A percentile compares a stretch with the other conserved stretches of the same genome.
Evolutionary conservation across 2,329 filamentous ascomycete genomes (phyloP).

Genomic region (Pseudogymnoascus sp.): DNA sequence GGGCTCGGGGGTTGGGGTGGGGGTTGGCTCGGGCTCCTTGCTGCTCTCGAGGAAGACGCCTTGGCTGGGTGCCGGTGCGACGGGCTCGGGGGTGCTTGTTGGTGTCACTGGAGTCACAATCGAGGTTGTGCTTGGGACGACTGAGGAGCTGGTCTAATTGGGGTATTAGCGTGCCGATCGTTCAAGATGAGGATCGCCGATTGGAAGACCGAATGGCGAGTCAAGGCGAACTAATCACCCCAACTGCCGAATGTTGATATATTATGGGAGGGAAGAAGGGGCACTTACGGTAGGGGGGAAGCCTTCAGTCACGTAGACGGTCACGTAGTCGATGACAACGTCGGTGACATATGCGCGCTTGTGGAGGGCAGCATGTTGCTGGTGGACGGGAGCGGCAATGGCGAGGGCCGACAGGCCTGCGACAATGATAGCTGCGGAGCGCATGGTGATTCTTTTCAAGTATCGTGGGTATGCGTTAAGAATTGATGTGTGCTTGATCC

Average conservation of each 20-base stretch:
- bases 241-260: neutral
- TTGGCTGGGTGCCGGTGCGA: conserved; percentile 1
- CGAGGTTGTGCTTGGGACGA: conserved; percentile 1
- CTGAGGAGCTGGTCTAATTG: conserved; percentile 8
- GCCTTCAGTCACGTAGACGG: conserved; percentile 33
- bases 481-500: neutral
- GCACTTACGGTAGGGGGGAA: conserved; percentile 10
- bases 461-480: neutral
- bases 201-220: neutral
- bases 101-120: conserved; percentile 20
- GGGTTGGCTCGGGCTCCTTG: neutral
- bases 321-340: conserved; percentile 29
- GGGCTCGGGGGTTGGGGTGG: conserved; percentile 9
- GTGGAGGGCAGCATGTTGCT: conserved; percentile 22
- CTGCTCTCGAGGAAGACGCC: conserved; percentile 16
- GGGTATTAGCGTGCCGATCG: conserved; percentile 2
- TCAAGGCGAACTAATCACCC: neutral
- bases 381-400: conserved; percentile 29
- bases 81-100: neutral
- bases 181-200: conserved; percentile 1
- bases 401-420: conserved; percentile 30
- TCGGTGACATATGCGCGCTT: conserved; percentile 23
- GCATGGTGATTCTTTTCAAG: conserved; percentile 30
- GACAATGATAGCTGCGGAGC: conserved; percentile 32
- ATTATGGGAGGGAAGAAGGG: neutral